phyloP scores from a whole-genome alignment of 768 basidiomycete genomes.

The Hygrocybe coccinea region DNA sequence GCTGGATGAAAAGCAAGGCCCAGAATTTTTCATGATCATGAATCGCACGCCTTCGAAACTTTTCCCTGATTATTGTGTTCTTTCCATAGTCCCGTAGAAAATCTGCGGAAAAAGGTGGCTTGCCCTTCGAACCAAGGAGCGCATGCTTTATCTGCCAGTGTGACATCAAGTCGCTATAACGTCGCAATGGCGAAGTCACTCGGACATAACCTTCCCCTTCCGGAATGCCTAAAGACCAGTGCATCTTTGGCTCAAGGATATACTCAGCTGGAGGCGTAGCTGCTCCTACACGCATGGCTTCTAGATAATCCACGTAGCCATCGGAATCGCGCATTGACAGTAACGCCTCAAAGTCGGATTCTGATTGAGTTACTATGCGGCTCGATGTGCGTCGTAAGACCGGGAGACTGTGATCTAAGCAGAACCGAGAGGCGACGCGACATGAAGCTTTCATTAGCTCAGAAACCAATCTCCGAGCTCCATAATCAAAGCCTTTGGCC shows the following conservation, averaged over 20 bases:
- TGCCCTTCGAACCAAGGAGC: conserved; percentile 42
- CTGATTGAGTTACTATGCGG: conserved; percentile 27
- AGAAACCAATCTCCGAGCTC: conserved; percentile 56
- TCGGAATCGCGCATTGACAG: conserved; percentile 43
- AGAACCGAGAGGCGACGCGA: conserved; percentile 70
- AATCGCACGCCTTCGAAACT: conserved; percentile 26
- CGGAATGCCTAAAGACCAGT: conserved; percentile 65
- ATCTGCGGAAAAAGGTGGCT: conserved; percentile 41
- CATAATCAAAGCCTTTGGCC: conserved; percentile 24
- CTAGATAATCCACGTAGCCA: conserved; percentile 41
- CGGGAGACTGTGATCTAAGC: conserved; percentile 53
- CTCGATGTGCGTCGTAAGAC: conserved; percentile 53
- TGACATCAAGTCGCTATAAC: conserved; percentile 71
- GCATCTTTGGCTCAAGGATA: conserved; percentile 51
- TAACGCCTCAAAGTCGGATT: conserved; percentile 40
- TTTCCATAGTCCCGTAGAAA: conserved; percentile 43
- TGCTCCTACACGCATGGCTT: conserved; percentile 31
- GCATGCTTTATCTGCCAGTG: conserved; percentile 94
- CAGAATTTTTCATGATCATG: conserved; percentile 33
- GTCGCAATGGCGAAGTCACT: conserved; percentile 81
- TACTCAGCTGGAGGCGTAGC: conserved; percentile 38
- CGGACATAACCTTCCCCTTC: conserved; percentile 77
- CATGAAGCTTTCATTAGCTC: conserved; percentile 83
- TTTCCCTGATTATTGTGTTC: conserved; percentile 36
- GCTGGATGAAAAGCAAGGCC: conserved; percentile 34